phyloP scores from a whole-genome alignment of 2,329 filamentous ascomycete genomes.

The Cladosporium sp. region DNA sequence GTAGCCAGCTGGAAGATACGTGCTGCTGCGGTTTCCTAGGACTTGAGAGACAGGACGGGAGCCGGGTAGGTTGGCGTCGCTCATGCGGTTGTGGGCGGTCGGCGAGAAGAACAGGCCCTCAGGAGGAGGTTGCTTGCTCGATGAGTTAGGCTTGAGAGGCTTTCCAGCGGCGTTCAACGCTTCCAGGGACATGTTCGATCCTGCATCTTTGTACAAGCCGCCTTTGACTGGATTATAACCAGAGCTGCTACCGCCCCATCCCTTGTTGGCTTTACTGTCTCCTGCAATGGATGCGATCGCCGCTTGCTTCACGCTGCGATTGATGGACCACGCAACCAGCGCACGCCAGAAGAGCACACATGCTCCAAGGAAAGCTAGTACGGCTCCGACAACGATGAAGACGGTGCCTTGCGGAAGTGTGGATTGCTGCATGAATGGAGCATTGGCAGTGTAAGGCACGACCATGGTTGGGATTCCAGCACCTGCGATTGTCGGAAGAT shows the following conservation, averaged over 20 bases:
- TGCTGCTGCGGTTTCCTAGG: constrained; percentile 60
- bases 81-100: constrained; percentile 60
- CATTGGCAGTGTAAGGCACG: constrained; percentile 76
- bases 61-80: constrained; percentile 25
- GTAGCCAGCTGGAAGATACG: constrained; percentile 86
- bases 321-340: constrained; percentile 83
- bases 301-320: constrained; percentile 83
- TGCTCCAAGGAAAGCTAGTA: constrained; percentile 75
- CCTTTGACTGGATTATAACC: constrained; percentile 24
- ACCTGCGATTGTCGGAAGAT: constrained; percentile 53
- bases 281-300: constrained; percentile 64
- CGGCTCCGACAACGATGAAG: constrained; percentile 89
- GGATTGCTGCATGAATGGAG: constrained; percentile 89
- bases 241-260: constrained; percentile 27
- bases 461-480: constrained; percentile 62
- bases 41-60: constrained; percentile 3
- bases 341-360: constrained; percentile 84
- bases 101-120: constrained; percentile 91
- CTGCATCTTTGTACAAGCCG: constrained; percentile 42
- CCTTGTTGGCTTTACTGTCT: constrained; percentile 29
- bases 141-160: constrained; percentile 31
- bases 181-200: constrained; percentile 55
- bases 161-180: constrained; percentile 41
- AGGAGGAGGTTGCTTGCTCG: constrained; percentile 47
- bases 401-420: constrained; percentile 85